Percentiles rank a stretch among this genome's conserved stretches.
phyloP scores from a whole-genome alignment of 768 basidiomycete genomes.

The Naematelia aurantialba region DNA sequence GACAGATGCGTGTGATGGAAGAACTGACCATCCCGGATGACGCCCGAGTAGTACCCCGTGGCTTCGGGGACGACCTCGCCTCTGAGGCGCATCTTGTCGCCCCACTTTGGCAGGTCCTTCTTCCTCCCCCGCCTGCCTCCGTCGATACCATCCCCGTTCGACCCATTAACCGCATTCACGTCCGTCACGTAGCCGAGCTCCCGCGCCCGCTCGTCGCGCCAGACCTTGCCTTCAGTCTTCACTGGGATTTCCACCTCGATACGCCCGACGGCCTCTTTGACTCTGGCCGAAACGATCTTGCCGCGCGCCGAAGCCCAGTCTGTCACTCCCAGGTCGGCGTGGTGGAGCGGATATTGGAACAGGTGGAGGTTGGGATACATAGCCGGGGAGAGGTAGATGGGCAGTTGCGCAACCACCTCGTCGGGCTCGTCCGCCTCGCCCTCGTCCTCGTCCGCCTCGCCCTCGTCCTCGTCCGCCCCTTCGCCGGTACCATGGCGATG shows the following conservation, averaged over 20 bases:
- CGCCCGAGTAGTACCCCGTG: conserved; percentile 48
- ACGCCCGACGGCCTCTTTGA: conserved; percentile 42
- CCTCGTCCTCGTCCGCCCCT: no score
- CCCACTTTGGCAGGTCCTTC: conserved; percentile 38
- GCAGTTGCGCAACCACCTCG: conserved; percentile 39
- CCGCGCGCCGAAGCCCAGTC: conserved; percentile 37
- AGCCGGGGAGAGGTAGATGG: conserved; percentile 47
- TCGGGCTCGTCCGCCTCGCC: conserved; percentile 36
- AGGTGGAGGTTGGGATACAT: conserved; percentile 42
- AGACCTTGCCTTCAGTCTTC: conserved; percentile 41
- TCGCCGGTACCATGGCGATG: no score
- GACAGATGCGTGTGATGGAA: neutral
- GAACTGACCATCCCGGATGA: conserved; percentile 46
- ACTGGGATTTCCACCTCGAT: conserved; percentile 51
- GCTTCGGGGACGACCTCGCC: conserved; percentile 48
- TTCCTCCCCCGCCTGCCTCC: conserved; percentile 35
- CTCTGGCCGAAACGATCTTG: conserved; percentile 38
- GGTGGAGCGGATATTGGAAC: conserved; percentile 49
- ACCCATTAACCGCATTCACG: conserved; percentile 21
- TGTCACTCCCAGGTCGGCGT: conserved; percentile 29
- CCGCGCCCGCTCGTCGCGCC: conserved; percentile 47
- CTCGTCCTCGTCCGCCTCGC: conserved; percentile 15
- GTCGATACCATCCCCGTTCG: conserved; percentile 33
- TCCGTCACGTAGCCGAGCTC: conserved; percentile 43
- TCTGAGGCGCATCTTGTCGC: conserved; percentile 44